These are phyloP conservation scores for Persicaria tinctoria DNA, from an alignment of 148 eudicot species.

Conservation along the genomic window DNA sequence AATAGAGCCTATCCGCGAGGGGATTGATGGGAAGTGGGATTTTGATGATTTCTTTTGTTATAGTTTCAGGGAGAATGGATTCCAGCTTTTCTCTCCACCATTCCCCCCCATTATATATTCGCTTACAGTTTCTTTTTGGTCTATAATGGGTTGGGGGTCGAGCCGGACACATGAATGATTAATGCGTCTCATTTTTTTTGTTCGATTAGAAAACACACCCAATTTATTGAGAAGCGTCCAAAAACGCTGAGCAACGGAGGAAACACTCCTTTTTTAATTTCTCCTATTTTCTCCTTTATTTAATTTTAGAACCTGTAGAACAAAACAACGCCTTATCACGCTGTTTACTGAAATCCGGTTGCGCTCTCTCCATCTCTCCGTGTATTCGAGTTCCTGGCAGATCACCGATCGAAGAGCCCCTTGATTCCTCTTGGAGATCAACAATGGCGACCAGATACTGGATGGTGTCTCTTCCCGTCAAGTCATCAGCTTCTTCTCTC, in stretches of 20 bases:
- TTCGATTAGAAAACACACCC: neutral
- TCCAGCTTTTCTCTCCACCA: too few species aligned
- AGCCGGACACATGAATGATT: too few species aligned
- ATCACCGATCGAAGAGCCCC: slow-evolving; percentile 1
- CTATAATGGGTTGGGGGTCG: too few species aligned
- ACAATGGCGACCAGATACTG: slow-evolving; percentile 87
- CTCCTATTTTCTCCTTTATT: neutral
- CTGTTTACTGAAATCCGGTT: slow-evolving; percentile 7
- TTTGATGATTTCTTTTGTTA: too few species aligned
- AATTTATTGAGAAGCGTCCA: slow-evolving; percentile 10
- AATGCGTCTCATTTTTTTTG: neutral
- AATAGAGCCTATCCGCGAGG: too few species aligned
- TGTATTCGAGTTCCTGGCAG: slow-evolving; percentile 5
- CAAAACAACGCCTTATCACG: slow-evolving; percentile 10
- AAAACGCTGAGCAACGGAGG: neutral
- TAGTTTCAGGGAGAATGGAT: too few species aligned
- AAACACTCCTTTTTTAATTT: neutral
- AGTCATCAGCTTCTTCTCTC: slow-evolving; percentile 42
- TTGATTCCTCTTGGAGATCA: slow-evolving; percentile 9
- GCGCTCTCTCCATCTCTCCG: slow-evolving; percentile 4
- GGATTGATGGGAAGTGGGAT: too few species aligned
- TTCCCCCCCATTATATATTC: too few species aligned
- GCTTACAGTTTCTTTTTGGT: too few species aligned
- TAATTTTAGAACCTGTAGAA: neutral
- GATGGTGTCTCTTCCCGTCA: slow-evolving; percentile 84